These are phyloP conservation scores for Saccharomycopsis hybrid DNA, from an alignment of 1,139 yeast species.

Conservation along the genomic window DNA sequence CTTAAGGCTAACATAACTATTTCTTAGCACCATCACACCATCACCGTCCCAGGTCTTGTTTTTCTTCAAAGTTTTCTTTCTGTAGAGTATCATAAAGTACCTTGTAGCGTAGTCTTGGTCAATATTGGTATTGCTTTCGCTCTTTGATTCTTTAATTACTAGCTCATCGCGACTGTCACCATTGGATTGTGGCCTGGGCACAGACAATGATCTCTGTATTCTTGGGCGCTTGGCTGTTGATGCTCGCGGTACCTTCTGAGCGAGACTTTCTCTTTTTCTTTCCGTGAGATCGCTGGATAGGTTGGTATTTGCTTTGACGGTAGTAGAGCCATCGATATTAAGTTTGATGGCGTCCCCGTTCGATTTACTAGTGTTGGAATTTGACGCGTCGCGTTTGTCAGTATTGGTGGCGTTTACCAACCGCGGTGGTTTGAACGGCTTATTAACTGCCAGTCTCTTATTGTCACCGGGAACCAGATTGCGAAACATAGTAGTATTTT, in stretches of 20 bases:
- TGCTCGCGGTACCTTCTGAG: neutral
- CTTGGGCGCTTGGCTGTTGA: neutral
- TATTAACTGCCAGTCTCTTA: conserved; percentile 21
- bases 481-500: too few species aligned
- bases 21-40: conserved; percentile 46
- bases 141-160: neutral
- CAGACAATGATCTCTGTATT: neutral
- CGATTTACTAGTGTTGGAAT: neutral
- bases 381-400: neutral
- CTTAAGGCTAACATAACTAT: neutral
- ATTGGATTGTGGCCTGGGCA: neutral
- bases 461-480: too few species aligned
- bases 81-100: conserved; percentile 46
- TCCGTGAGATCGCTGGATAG: neutral
- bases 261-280: neutral
- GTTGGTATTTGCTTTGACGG: neutral
- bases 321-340: neutral
- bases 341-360: neutral
- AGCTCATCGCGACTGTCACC: neutral
- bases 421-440: conserved; percentile 31
- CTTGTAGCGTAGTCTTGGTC: neutral
- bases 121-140: neutral
- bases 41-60: conserved; percentile 96
- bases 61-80: conserved; percentile 69
- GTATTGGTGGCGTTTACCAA: conserved; percentile 16